Evolutionary conservation across 768 basidiomycete genomes (phyloP).

Genomic region (Agaricus subrufescens): DNA sequence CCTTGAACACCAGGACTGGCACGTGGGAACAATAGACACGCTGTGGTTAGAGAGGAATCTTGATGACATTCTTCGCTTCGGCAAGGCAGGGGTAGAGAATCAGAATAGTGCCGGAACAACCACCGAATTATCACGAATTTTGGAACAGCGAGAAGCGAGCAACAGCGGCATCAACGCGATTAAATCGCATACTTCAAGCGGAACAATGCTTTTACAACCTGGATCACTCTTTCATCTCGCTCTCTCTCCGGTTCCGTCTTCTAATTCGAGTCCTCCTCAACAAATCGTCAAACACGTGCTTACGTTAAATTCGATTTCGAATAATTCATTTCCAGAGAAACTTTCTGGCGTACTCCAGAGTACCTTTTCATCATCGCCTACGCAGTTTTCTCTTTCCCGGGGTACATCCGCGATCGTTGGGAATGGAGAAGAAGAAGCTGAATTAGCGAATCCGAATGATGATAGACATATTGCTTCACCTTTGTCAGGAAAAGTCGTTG

Average conservation of each 20-base stretch:
- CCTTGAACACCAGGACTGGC: constrained; percentile 27
- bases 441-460: constrained; percentile 31
- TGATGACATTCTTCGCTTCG: constrained; percentile 15
- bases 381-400: constrained; percentile 27
- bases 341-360: constrained; percentile 30
- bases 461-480: constrained; percentile 25
- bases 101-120: not conserved
- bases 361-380: constrained; percentile 22
- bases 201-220: constrained; percentile 23
- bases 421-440: constrained; percentile 20
- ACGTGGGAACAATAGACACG: constrained; percentile 25
- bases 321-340: constrained; percentile 30
- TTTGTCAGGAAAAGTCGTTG: constrained; percentile 32
- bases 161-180: not conserved
- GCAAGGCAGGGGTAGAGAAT: constrained; percentile 7
- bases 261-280: not conserved
- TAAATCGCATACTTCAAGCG: not conserved
- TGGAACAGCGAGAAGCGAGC: not conserved
- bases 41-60: constrained; percentile 32
- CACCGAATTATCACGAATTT: not conserved
- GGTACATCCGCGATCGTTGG: constrained; percentile 23
- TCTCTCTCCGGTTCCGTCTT: constrained; percentile 4
- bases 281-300: constrained; percentile 24
- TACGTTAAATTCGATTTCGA: constrained; percentile 25
- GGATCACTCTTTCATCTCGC: constrained; percentile 31